Percentiles rank a stretch among this genome's conserved stretches.
Evolutionary conservation across 441 rosid species (phyloP).

Genomic region (Hura crepitans): DNA sequence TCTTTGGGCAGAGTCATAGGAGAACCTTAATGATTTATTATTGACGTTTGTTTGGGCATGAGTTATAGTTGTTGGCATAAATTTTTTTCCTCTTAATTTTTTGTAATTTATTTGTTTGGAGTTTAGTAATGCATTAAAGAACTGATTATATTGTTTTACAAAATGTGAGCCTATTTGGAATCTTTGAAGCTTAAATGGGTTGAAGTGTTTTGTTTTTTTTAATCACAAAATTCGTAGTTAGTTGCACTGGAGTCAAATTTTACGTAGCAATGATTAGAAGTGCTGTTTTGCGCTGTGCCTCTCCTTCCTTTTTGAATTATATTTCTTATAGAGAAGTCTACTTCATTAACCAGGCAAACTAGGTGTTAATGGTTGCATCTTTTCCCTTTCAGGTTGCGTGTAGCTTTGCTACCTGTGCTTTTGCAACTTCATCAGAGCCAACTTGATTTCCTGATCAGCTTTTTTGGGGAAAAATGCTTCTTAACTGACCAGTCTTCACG

Average conservation of each 20-base stretch:
- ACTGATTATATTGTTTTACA: no score
- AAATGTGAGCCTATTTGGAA: no score
- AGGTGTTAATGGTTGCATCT: constrained; percentile 22
- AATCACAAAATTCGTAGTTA: not conserved
- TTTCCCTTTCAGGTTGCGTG: constrained; percentile 55
- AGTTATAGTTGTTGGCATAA: not conserved
- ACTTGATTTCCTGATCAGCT: constrained; percentile 80
- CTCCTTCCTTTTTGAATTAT: not conserved
- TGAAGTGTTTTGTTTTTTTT: not conserved
- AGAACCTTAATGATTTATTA: not conserved
- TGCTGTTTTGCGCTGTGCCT: not conserved
- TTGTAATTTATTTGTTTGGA: no score
- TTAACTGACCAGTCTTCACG: constrained; percentile 42
- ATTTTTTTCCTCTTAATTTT: not conserved
- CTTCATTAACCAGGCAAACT: constrained; percentile 1
- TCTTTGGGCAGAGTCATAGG: no score
- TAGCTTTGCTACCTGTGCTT: constrained; percentile 76
- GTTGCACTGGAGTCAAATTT: not conserved
- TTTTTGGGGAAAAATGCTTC: constrained; percentile 57
- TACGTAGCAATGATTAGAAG: not conserved
- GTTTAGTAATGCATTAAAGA: not conserved
- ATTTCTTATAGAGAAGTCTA: not conserved
- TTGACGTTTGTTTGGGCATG: not conserved
- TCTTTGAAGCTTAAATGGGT: not conserved
- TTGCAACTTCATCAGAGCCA: constrained; percentile 97